Evolutionary conservation across 2,329 filamentous ascomycete species (phyloP).

Genomic region (Fragosphaeria purpurea): DNA sequence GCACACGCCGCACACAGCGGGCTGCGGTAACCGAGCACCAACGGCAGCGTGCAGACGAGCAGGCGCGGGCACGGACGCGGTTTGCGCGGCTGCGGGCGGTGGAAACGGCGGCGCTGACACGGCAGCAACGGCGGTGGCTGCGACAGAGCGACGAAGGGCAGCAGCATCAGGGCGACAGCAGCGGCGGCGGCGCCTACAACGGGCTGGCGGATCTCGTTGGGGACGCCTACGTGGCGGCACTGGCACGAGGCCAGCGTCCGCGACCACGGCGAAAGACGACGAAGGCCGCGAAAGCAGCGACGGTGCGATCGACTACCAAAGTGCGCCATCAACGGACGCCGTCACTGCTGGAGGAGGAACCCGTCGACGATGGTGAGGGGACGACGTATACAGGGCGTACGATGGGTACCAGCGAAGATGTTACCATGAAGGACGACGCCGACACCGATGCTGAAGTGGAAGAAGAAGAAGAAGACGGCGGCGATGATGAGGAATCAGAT

Average conservation of each 20-base stretch:
- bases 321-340: too few relatives aligned
- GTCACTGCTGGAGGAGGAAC: too few relatives aligned
- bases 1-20: too few relatives aligned
- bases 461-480: slow-evolving; percentile 16
- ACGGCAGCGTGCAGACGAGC: slow-evolving; percentile 26
- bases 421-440: too few relatives aligned
- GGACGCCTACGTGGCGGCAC: slow-evolving; percentile 5
- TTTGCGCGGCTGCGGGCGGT: slow-evolving; percentile 28
- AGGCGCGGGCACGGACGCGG: slow-evolving; percentile 24
- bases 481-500: slow-evolving; percentile 16
- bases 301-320: slow-evolving; percentile 6
- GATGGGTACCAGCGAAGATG: too few relatives aligned
- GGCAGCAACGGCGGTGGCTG: neutral
- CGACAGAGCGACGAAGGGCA: neutral
- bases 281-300: slow-evolving; percentile 10
- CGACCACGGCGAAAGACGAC: neutral
- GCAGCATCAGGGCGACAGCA: slow-evolving; percentile 2
- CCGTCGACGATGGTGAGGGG: slow-evolving; percentile 14
- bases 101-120: slow-evolving; percentile 2
- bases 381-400: slow-evolving; percentile 13
- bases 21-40: neutral
- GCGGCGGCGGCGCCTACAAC: neutral
- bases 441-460: slow-evolving; percentile 21
- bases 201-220: slow-evolving; percentile 5
- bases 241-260: neutral